Evolutionary conservation across 148 eudicot species (phyloP), one percentile per base, ranked within the genome.

Genomic region (Limonium bicolor): DNA sequence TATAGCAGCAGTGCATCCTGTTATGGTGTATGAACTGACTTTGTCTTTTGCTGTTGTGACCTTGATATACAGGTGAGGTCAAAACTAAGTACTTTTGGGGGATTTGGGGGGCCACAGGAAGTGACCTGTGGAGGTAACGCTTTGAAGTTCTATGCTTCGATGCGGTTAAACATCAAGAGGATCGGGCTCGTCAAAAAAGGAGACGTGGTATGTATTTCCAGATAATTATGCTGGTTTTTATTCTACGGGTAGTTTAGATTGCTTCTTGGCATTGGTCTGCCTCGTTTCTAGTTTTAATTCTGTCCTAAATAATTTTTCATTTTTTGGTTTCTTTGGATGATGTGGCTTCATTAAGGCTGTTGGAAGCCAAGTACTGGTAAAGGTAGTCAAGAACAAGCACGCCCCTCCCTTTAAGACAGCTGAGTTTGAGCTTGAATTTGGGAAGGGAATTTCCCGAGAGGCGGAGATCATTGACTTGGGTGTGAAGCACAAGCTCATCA

Each of bases 101-200:
- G 87, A 58, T 84, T 72, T 62, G 80, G 75, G 64, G 99, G 85
- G 27, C 78, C 99, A 16, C 38, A 73, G 29, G 99, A 90, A 75
- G 80, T 84, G 37, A 85, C 99, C 27, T 90, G 99, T 63, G 97
- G 97, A 53, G 97, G 97, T 21, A 90, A 90, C 69, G 97, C 97
- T 59, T 69, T 90, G 74, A 90, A 90, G 57, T 90, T 90, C 54
- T 90, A 90, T 60, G 95, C 97, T 20, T 90, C 97, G 3, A 53
- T 90, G 65, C 99, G 99, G 50, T 54, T 90, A 33, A 76, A 85
- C 56, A 71, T 90, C 31, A 78, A 55, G 76, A 75, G 99, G 56
- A 76, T 46, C 25, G 95, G 72, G 30, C 55, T 67, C 46, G 63
- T 90, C 60, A 90, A 90, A 81, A 84, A 76, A 63, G 99, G 88